Evolutionary conservation across 768 basidiomycete genomes (phyloP).

Genomic region (Paxillus rubicundulus): DNA sequence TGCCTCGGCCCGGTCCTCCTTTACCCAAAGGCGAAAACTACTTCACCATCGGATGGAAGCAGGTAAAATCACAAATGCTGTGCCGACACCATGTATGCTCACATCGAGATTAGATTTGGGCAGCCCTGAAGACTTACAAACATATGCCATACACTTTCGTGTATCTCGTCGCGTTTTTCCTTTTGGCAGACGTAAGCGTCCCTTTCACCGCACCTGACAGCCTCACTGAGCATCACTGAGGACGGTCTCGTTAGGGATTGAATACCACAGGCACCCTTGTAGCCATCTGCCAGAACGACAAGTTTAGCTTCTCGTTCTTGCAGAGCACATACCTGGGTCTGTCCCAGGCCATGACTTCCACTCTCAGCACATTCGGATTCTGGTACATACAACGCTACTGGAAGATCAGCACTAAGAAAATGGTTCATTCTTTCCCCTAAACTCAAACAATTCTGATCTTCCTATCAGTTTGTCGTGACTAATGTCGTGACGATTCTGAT

Average conservation of each 20-base stretch:
- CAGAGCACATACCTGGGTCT: slow-evolving; percentile 78
- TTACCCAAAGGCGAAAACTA: slow-evolving; percentile 77
- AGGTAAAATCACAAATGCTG: slow-evolving; percentile 39
- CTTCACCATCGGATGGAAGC: slow-evolving; percentile 83
- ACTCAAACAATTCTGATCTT: background rate
- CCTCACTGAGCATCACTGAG: background rate
- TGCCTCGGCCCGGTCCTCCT: slow-evolving; percentile 77
- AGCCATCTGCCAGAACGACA: slow-evolving; percentile 75
- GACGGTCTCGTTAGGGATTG: slow-evolving; percentile 49
- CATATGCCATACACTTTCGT: slow-evolving; percentile 78
- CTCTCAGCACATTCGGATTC: slow-evolving; percentile 66
- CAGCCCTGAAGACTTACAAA: slow-evolving; percentile 70
- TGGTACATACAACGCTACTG: slow-evolving; percentile 82
- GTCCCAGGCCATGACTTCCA: slow-evolving; percentile 73
- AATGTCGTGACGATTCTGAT: slow-evolving; percentile 76
- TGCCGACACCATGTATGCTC: background rate
- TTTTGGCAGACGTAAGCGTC: slow-evolving; percentile 69
- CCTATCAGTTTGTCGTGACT: slow-evolving; percentile 63
- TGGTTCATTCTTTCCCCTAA: slow-evolving; percentile 44
- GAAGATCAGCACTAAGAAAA: slow-evolving; percentile 78
- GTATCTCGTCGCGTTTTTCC: slow-evolving; percentile 73
- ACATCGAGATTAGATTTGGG: slow-evolving; percentile 58
- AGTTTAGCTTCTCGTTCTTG: slow-evolving; percentile 78
- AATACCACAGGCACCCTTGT: slow-evolving; percentile 79
- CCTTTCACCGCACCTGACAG: background rate